Base-by-base conservation (phyloP, 306 rosid species). In the Biancaea sappan region DNA sequence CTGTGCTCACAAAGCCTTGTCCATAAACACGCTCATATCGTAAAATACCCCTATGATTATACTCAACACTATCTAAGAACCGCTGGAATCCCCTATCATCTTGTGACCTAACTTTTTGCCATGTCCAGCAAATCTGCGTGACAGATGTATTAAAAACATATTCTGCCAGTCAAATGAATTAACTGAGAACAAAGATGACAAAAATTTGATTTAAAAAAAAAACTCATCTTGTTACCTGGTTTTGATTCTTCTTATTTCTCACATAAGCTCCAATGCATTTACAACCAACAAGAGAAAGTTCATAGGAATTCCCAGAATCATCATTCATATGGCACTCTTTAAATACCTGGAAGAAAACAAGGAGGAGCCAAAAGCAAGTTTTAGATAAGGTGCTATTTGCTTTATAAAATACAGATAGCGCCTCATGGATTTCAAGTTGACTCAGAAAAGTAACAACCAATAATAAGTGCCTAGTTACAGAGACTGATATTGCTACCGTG, bases 191-290 rank as follows among this genome's bases (percentile, higher is more conserved):
- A 18, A 7, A 15, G 37, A 56, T 9, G 7, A 41, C 47, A 59
- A 12, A 58, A 10, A 66, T n/a, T 57, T 57, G n/a, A n/a, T n/a
- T n/a, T n/a, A n/a, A n/a, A n/a, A 40, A 46, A 53, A 58, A 56
- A 37, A 10, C 19, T 57, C 62, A 69, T 51, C 41, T 65, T 24
- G 50, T 71, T 77, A 92, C 99, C 88, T 94, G 99, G 79, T 94
- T 94, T 77, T 94, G 99, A 86, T 90, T 94, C 88, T 83, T 94
- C 69, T 94, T 94, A 64, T 83, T 94, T 51, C 96, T 74, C 41
- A 92, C 99, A 81, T 94, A 94, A 72, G 99, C 99, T 60, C 99
- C 95, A 71, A 94, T 90, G 71, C 99, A 94, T 76, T 94, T 94
- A 83, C 90, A 88, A 73, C 97, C 88, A 69, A 92, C 87, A 31